These are phyloP conservation scores for Sporothrix luriei DNA, from an alignment of 2,329 filamentous ascomycete species.

Conservation along the genomic window DNA sequence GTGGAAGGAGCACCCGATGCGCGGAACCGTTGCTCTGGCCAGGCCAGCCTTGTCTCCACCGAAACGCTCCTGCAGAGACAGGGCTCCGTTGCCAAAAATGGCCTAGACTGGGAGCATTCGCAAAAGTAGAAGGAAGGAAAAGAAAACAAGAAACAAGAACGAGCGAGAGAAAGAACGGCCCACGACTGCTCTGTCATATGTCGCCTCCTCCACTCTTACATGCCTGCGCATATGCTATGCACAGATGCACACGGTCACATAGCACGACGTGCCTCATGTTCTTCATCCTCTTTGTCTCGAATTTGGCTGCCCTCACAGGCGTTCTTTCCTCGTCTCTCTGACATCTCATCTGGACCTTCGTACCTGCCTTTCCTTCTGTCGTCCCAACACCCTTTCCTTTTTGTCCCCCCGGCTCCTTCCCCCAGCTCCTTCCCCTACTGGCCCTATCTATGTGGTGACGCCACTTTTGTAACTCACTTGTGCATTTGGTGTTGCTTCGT, in stretches of 20 bases:
- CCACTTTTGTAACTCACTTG: constrained; percentile 2
- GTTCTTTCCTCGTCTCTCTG: not conserved
- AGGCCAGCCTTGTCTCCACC: constrained; percentile 9
- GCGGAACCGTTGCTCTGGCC: not conserved
- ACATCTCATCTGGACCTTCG: constrained; percentile 2
- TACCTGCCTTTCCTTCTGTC: not conserved
- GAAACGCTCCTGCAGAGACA: not conserved
- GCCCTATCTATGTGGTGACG: constrained; percentile 18
- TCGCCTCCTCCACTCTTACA: constrained; percentile 10
- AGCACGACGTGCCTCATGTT: constrained; percentile 14
- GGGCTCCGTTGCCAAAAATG: not conserved
- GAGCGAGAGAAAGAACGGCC: constrained; percentile 26
- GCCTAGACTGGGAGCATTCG: constrained; percentile 15
- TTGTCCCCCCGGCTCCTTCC: constrained; percentile 12
- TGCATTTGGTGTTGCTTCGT: not conserved
- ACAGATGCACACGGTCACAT: constrained; percentile 20
- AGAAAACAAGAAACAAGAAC: constrained; percentile 22
- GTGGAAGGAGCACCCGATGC: constrained; percentile 3
- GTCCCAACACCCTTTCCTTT: constrained; percentile 10
- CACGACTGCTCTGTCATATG: too few species aligned
- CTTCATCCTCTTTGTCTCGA: not conserved
- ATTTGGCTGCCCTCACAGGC: not conserved
- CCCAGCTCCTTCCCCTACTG: not conserved
- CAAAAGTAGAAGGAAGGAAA: constrained; percentile 5
- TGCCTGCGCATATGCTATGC: not conserved